A percentile compares a stretch with the other conserved stretches of the same genome.
These are phyloP conservation scores for Cetraspora pellucida DNA, from an alignment of 192 early-diverging fungal species.

Conservation along the genomic window DNA sequence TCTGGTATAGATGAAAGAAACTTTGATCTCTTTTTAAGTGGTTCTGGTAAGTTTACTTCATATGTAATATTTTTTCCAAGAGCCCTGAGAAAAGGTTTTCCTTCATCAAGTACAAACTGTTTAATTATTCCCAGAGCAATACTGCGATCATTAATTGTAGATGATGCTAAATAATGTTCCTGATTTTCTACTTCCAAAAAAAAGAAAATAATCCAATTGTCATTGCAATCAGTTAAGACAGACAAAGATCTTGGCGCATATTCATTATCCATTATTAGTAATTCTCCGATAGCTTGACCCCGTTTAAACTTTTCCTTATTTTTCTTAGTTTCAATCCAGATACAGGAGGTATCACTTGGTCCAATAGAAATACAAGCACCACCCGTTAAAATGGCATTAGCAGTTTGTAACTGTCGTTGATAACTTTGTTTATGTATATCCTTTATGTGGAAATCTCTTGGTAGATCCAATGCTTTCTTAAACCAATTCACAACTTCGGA, in stretches of 20 bases:
- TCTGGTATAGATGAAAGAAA: neutral
- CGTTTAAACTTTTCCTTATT: neutral
- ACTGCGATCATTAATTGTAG: conserved; percentile 8
- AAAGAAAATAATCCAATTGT: conserved; percentile 26
- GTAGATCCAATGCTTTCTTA: neutral
- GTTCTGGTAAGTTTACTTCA: neutral
- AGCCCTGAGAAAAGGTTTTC: neutral
- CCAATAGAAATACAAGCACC: conserved; percentile 16
- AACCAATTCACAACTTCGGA: conserved; percentile 15
- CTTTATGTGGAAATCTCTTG: conserved; percentile 14
- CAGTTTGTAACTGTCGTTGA: conserved; percentile 10
- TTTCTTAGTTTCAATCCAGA: conserved; percentile 31
- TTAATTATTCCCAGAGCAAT: conserved; percentile 26
- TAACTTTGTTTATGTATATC: conserved; percentile 18
- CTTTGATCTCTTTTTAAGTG: conserved; percentile 20
- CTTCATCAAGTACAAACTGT: conserved; percentile 25
- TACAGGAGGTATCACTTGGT: conserved; percentile 15
- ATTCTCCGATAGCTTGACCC: conserved; percentile 23
- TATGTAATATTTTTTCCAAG: neutral
- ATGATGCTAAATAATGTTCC: neutral
- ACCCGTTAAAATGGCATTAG: conserved; percentile 12
- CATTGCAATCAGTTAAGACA: conserved; percentile 31
- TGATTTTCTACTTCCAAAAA: neutral
- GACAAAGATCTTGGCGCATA: neutral
- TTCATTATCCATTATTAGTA: conserved; percentile 22